A percentile compares a stretch with the other conserved stretches of the same genome.
Conservation (phyloP, 2,329 filamentous ascomycete species). For the Lecanicillium sp. region DNA sequence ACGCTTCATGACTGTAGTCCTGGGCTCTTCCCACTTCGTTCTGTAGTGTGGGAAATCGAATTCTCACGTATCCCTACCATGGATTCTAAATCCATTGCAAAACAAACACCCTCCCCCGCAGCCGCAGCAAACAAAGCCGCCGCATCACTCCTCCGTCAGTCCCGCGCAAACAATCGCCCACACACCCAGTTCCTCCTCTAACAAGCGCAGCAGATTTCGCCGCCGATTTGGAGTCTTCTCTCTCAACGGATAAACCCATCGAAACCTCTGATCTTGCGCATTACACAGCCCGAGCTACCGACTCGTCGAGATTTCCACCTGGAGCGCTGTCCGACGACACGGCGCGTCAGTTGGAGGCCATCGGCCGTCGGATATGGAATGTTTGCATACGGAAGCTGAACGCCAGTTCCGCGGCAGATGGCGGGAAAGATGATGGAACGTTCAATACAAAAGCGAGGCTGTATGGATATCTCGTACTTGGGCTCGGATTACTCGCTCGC, state of each 20-base stretch:
- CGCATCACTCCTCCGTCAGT: slow-evolving; percentile 2
- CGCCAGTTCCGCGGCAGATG: neutral
- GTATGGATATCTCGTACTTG: slow-evolving; percentile 4
- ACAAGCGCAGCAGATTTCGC: slow-evolving; percentile 4
- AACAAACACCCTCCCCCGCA: neutral
- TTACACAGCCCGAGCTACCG: slow-evolving; percentile 3
- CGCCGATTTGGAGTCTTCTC: neutral
- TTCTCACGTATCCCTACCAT: no score
- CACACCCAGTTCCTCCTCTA: no score
- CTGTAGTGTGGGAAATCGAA: no score
- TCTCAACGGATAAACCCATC: neutral
- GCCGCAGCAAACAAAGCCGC: neutral
- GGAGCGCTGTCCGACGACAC: neutral
- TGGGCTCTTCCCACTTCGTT: no score
- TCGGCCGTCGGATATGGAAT: slow-evolving; percentile 8
- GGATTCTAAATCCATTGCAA: neutral
- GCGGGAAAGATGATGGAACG: neutral
- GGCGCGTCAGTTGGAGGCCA: neutral
- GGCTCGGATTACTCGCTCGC: neutral
- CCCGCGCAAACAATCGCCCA: neutral
- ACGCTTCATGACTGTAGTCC: no score
- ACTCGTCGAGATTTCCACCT: neutral
- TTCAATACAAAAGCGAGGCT: neutral
- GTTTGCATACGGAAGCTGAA: neutral
- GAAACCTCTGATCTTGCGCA: neutral